A percentile compares a stretch with the other conserved stretches of the same genome.
phyloP scores from a whole-genome alignment of 805 yeast species.

The Metschnikowia reukaufii region DNA sequence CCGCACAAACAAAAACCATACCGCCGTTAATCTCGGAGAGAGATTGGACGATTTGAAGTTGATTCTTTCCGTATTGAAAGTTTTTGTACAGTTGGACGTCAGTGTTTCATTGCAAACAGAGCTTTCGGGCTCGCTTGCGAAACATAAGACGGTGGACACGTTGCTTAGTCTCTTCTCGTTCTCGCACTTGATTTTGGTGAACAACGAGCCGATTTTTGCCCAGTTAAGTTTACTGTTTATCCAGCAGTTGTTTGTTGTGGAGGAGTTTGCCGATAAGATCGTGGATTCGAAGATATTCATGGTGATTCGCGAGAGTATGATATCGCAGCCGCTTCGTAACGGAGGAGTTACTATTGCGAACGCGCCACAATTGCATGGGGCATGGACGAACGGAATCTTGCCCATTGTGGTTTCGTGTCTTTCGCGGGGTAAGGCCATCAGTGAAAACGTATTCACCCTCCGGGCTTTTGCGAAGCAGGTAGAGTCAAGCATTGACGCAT shows the following conservation, averaged over 20 bases:
- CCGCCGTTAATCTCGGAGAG: slow-evolving; percentile 39
- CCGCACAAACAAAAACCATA: slow-evolving; percentile 32
- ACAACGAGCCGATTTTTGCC: slow-evolving; percentile 68
- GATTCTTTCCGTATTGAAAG: slow-evolving; percentile 62
- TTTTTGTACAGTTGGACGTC: slow-evolving; percentile 50
- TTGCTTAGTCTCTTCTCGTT: slow-evolving; percentile 66
- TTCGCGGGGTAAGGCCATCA: slow-evolving; percentile 59
- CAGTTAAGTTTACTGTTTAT: slow-evolving; percentile 68
- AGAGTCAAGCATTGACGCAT: slow-evolving; percentile 58
- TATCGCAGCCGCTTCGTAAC: slow-evolving; percentile 62
- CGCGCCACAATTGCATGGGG: slow-evolving; percentile 59
- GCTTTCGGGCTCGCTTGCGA: slow-evolving; percentile 52
- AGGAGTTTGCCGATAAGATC: slow-evolving; percentile 64
- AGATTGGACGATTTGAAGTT: slow-evolving; percentile 65
- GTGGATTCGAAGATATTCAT: slow-evolving; percentile 62
- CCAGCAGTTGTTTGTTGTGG: slow-evolving; percentile 63
- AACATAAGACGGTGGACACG: slow-evolving; percentile 60
- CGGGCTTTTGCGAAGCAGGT: slow-evolving; percentile 67
- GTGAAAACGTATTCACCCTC: slow-evolving; percentile 64
- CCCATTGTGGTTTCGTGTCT: slow-evolving; percentile 63
- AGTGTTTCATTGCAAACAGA: slow-evolving; percentile 48
- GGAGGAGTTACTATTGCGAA: slow-evolving; percentile 58
- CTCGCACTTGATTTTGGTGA: slow-evolving; percentile 58
- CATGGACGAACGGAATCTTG: slow-evolving; percentile 87
- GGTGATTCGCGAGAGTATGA: slow-evolving; percentile 70